Base-by-base conservation (phyloP, 75 land plant genomes). In the Larix kaempferi region DNA sequence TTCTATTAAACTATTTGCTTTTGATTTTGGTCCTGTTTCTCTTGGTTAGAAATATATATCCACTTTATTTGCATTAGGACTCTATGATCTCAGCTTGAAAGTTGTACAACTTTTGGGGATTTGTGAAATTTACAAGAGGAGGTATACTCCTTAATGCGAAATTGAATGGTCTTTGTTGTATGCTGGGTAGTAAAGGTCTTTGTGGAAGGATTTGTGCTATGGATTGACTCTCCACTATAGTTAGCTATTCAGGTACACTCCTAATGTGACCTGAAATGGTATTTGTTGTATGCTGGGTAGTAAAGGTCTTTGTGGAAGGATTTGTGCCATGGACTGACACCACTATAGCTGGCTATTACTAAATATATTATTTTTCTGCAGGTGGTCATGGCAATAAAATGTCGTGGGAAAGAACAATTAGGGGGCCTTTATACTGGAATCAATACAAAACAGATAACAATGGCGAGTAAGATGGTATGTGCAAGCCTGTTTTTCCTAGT, bases 311-410 rank as follows among this genome's bases (percentile, higher is more conserved):
- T 49, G 12, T 49, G 54, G 54, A 49, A 49, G 12, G 11, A 49
- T 49, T 10, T 1, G 12, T 10, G 12, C 54, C 10, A 10, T 49
- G 54, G 12, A 10, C 10, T 49, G 2, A 10, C 12, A 10, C 54
- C 12, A 8, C 52, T 44, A 44, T 44, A 29, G 33, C 33, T 69
- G 3, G 25, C 23, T 69, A 41, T 41, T 69, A 7, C 41, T n/a
- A 69, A 69, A 33, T 29, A 29, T 29, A 74, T 60, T 21, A n/a
- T 19, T 71, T 25, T 39, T 39, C 37, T 22, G 29, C 58, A 94
- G 98, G 94, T 97, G 41, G 99, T 97, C 13, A 89, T 97, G 92
- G 89, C 94, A 55, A 76, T 97, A 62, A 86, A 84, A 80, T 92
- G 93, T 74, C 84, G 95, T n/a, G 95, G 98, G 21, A 72, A 84